These are phyloP conservation scores for Phoma herbarum DNA, from an alignment of 2,329 filamentous ascomycete species.

Conservation along the genomic window DNA sequence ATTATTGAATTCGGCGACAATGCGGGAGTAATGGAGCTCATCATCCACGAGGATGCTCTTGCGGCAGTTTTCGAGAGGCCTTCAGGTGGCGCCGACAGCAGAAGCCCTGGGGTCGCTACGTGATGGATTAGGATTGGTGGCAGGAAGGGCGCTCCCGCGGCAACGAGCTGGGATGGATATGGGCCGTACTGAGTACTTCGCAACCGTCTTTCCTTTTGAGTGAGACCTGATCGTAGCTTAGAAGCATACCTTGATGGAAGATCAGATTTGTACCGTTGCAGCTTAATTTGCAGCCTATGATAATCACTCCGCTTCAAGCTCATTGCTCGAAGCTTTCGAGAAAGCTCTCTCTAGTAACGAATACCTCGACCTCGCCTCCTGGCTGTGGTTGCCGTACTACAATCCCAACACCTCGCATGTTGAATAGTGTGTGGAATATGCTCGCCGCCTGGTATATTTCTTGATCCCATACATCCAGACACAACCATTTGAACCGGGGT, in stretches of 20 bases:
- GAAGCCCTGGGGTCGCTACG: too few relatives aligned
- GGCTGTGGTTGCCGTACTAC: background rate
- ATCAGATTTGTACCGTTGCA: background rate
- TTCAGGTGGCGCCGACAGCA: too few relatives aligned
- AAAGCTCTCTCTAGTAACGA: background rate
- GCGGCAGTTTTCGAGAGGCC: too few relatives aligned
- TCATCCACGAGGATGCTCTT: too few relatives aligned
- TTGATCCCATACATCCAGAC: constrained; percentile 28
- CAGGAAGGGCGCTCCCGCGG: too few relatives aligned
- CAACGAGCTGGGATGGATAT: too few relatives aligned
- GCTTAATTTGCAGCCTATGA: background rate
- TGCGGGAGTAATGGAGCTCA: too few relatives aligned
- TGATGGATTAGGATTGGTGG: too few relatives aligned
- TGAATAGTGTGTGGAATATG: background rate
- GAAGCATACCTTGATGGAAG: background rate
- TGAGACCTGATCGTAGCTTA: background rate
- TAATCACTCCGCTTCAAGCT: background rate
- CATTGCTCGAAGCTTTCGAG: background rate
- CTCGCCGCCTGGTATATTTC: background rate
- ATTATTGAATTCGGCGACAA: too few relatives aligned
- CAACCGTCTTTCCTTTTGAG: background rate
- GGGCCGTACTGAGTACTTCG: too few relatives aligned
- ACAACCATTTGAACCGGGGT: constrained; percentile 27
- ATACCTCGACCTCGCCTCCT: background rate
- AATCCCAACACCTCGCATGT: background rate